Evolutionary conservation across 2,329 filamentous ascomycete species (phyloP), one percentile per base, ranked within the genome.

Genomic region (Epichloe typhina): DNA sequence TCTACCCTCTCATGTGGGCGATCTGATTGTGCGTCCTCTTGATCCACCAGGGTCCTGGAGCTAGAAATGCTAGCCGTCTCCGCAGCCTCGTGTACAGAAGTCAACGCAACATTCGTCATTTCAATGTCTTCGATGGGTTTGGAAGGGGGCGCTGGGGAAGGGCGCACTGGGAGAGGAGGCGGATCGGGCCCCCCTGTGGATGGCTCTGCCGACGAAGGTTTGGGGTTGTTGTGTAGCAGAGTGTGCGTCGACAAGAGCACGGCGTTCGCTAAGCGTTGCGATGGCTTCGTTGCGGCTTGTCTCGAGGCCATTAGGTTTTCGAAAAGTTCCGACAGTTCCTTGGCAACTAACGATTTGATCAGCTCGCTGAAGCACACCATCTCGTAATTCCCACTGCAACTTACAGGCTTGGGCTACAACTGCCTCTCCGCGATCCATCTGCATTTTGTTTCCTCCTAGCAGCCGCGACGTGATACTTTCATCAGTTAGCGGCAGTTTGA

Each of bases 181-280:
- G 73, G 71, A 13, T 62, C 57, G 3, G 58, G 36, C 5, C 56
- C 6, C 23, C 56, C 55, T 5, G 52, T 44, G 12, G 58, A 49
- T 6, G 57, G 37, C 46, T 66, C 63, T 4, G 56, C 46, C 11
- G 59, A 44, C 11, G 59, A 44, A 49, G 59, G 57, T 50, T 66
- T 66, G 1, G 61, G 50, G 26, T 62, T 61, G 26, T 62, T 61
- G 23, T 63, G 63, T 4, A 69, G 59, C 5, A 69, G 58, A 2
- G 66, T 66, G 41, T 66, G 65, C 0, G 71, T 74, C 3, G 72
- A 72, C 2, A 87, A 79, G 21, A 95, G 72, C 1, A 89, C 89
- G 39, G 90, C 77, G 47, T 88, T 83, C 26, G 89, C 89, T 36
- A 96, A 75, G 56, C 88, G 80, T 58, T 85, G 83, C 3, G 83